Evolutionary conservation across 2,329 filamentous ascomycete species (phyloP), one percentile per base, ranked within the genome.

Genomic region (Phoma sp.): DNA sequence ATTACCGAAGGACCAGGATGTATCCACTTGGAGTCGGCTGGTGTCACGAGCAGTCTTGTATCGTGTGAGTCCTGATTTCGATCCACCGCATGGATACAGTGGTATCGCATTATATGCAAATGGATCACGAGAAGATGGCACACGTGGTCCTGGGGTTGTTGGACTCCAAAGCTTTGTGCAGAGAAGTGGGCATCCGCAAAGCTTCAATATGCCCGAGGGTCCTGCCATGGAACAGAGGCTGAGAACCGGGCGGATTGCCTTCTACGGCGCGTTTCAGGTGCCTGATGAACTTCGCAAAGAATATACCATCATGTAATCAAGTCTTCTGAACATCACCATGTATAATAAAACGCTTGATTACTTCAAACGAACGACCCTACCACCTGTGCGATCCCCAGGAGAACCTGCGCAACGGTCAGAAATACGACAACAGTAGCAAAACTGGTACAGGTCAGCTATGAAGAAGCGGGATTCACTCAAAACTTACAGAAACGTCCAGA

Each of bases 151-250:
- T 1, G 61, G 57, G n/a, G 42, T 65, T 7, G 55, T 62, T 5
- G 62, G 61, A 2, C 63, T 67, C 26, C 62, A 65, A 38, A 61
- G 56, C 34, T 67, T 67, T 34, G 62, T 62, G 6, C 64, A 67
- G 37, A 28, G 47, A 10, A 47, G 49, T 37, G 57, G 48, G 5
- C 57, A 57, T 23, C 45, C 57, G 17, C 62, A 65, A 20, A 61
- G 47, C 15, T 67, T 57, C 36, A 42, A 60, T 3, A 59, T 65
- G 61, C n/a, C n/a, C 56, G 64, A 29, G 60, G 59, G 12, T 49
- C 42, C 9, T 38, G 47, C 2, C 21, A n/a, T 67, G 12, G 57
- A 61, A 10, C 37, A 48, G 14, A 47, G 60, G 21, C 50, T 67
- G 40, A 57, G 53, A 17, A 7, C 43, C 4, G 64, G 64, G 0